phyloP scores from a whole-genome alignment of 805 yeast genomes.

The Wickerhamiella occidentalis region DNA sequence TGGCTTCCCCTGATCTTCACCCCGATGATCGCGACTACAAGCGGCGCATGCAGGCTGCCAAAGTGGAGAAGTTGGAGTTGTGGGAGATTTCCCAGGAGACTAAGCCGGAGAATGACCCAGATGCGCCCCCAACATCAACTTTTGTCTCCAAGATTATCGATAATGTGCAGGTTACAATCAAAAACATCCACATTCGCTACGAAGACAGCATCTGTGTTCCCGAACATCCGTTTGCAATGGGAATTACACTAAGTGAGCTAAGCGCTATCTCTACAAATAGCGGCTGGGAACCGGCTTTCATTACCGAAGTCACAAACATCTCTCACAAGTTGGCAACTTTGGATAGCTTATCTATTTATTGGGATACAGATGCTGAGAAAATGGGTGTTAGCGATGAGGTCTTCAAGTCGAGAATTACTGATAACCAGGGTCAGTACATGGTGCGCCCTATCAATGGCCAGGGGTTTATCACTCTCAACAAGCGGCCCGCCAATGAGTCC shows the following conservation, averaged over 20 bases:
- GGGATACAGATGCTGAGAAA: slow-evolving; percentile 57
- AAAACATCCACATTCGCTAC: slow-evolving; percentile 81
- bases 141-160: slow-evolving; percentile 83
- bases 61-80: slow-evolving; percentile 54
- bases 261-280: slow-evolving; percentile 86
- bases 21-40: slow-evolving; percentile 49
- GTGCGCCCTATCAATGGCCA: slow-evolving; percentile 80
- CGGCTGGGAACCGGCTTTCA: slow-evolving; percentile 74
- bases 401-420: slow-evolving; percentile 26
- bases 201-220: slow-evolving; percentile 70
- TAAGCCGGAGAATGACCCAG: slow-evolving; percentile 26
- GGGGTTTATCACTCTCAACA: slow-evolving; percentile 73
- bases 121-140: slow-evolving; percentile 28
- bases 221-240: slow-evolving; percentile 67
- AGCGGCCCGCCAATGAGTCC: slow-evolving; percentile 40
- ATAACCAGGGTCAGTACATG: slow-evolving; percentile 31
- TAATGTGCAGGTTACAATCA: slow-evolving; percentile 81
- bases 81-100: slow-evolving; percentile 33
- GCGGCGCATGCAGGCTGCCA: slow-evolving; percentile 51
- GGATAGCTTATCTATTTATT: slow-evolving; percentile 63
- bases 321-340: slow-evolving; percentile 70
- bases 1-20: slow-evolving; percentile 63
- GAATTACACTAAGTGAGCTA: slow-evolving; percentile 69
- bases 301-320: slow-evolving; percentile 51
- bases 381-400: slow-evolving; percentile 34